These are phyloP conservation scores for Volvox africanus DNA, from an alignment of 139 green algal genomes.

Conservation along the genomic window DNA sequence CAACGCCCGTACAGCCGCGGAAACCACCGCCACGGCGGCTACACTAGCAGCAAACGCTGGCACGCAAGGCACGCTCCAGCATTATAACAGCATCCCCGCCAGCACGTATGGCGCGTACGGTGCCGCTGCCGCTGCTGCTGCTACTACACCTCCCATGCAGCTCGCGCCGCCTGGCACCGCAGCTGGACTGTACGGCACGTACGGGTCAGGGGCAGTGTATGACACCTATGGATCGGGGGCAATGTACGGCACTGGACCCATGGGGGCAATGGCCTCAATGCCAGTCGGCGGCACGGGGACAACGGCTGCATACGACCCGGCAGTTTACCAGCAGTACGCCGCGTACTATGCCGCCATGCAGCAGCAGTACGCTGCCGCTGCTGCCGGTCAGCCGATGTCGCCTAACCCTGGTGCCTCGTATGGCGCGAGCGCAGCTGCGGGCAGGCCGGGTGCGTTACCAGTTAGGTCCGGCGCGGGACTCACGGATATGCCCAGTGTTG, in stretches of 20 bases:
- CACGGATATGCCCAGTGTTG: background rate
- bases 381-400: background rate
- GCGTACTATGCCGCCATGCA: conserved; percentile 18
- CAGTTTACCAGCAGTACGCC: conserved; percentile 19
- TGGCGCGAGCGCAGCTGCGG: background rate
- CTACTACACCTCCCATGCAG: background rate
- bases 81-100: background rate
- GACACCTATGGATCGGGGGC: background rate
- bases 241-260: background rate
- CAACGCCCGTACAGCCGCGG: background rate
- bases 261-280: background rate
- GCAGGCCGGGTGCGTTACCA: background rate
- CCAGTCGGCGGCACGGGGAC: background rate
- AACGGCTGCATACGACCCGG: background rate
- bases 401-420: background rate
- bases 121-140: background rate
- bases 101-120: background rate
- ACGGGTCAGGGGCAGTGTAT: background rate
- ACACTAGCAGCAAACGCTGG: conserved; percentile 7
- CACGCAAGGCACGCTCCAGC: too few relatives aligned
- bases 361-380: conserved; percentile 16
- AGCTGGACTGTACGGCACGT: background rate
- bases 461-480: conserved; percentile 1
- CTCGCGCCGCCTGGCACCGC: background rate
- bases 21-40: background rate